These are phyloP conservation scores for Calcarisporium arbuscula DNA, from an alignment of 2,329 filamentous ascomycete species.

Conservation along the genomic window DNA sequence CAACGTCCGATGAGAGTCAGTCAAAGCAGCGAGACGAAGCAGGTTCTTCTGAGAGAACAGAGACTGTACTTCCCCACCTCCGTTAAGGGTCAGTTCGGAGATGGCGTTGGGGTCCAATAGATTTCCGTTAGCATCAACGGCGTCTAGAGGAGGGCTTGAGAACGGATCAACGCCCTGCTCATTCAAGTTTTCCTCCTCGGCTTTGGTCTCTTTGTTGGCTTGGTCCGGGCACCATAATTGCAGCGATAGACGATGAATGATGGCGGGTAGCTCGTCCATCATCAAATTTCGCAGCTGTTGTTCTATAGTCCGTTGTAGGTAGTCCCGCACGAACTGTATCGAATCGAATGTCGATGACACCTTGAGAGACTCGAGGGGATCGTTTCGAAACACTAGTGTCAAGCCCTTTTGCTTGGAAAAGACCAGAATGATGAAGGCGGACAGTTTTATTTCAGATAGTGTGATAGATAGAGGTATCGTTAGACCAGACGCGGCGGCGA, in stretches of 20 bases:
- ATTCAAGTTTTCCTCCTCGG: conserved; percentile 42
- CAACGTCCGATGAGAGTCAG: conserved; percentile 81
- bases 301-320: conserved; percentile 93
- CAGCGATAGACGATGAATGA: conserved; percentile 87
- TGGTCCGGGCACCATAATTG: conserved; percentile 88
- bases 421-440: conserved; percentile 93
- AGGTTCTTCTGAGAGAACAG: conserved; percentile 95
- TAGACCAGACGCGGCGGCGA: conserved; percentile 84
- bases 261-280: conserved; percentile 96
- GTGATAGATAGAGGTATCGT: conserved; percentile 98
- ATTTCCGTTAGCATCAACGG: conserved; percentile 75
- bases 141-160: conserved; percentile 71
- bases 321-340: conserved; percentile 96
- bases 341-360: conserved; percentile 99
- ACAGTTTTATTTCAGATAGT: conserved; percentile 88
- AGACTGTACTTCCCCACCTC: conserved; percentile 74
- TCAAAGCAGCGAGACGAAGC: conserved; percentile 72
- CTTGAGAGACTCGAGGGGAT: conserved; percentile 94
- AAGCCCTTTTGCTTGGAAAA: conserved; percentile 97
- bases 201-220: conserved; percentile 38
- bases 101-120: conserved; percentile 69
- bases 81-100: conserved; percentile 71
- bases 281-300: conserved; percentile 85
- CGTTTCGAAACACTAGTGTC: conserved; percentile 95
- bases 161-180: conserved; percentile 72